Evolutionary conservation across 148 eudicot species (phyloP), one percentile per base, ranked within the genome.

Genomic region (Salicornia ramosissima): DNA sequence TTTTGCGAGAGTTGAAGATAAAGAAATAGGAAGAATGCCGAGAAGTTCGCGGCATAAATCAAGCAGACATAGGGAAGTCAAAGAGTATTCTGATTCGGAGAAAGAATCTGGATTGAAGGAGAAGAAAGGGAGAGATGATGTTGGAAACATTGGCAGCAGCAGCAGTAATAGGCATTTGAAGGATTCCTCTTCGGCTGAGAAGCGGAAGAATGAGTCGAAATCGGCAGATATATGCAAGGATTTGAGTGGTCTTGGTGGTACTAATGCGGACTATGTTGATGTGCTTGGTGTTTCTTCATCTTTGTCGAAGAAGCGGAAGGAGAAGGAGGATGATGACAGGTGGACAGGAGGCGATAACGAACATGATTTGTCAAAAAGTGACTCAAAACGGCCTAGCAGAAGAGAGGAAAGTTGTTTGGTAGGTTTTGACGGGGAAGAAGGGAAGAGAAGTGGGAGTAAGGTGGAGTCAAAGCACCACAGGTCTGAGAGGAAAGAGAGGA

Each of bases 11-110:
- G 54, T 24, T 33, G 61, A 30, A 19, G 16, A 47, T 36, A 36
- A 36, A 43, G 26, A 49, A 42, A 14, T 30, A 14, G 24, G 68
- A 24, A 67, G 28, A 60, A 94, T 94, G 98, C 90, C 98, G 72
- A 84, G 85, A 70, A 90, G 97, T 83, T 94, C 96, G 70, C 79
- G 96, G 58, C 94, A 89, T 69, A 94, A 94, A 84, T 94, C 95
- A 65, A 93, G 95, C 73, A 93, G 90, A 69, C 92, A 88, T 68
- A 83, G 80, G 56, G 91, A 85, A 56, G 78, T 64, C 24, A 83
- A 69, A 71, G 96, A 89, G 29, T 79, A 80, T 59, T 94, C 96
- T 52, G 97, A 86, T 60, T 83, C 97, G 13, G 98, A 88, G 25
- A 88, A 84, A 58, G 98, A 90, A 74, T 70, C 72, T 67, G 80